phyloP scores from a whole-genome alignment of 2,329 filamentous ascomycete genomes.

The Oidium heveae region DNA sequence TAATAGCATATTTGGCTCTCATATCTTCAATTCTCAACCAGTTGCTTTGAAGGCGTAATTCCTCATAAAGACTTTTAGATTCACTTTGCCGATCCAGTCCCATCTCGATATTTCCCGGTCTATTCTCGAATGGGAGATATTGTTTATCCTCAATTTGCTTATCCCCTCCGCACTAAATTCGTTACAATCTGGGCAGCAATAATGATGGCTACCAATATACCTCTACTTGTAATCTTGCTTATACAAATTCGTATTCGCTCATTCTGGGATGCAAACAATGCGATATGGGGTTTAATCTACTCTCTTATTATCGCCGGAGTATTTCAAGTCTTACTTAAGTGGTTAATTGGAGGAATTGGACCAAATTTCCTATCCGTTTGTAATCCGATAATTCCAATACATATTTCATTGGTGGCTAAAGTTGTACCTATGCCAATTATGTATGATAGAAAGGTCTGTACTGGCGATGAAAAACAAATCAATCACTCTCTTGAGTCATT shows the following conservation, averaged over 20 bases:
- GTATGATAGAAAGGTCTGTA: too few species aligned
- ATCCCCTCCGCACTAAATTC: conserved; percentile 43
- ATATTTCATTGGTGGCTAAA: too few species aligned
- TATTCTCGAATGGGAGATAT: conserved; percentile 40
- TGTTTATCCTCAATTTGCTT: conserved; percentile 45
- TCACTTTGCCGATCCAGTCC: conserved; percentile 38
- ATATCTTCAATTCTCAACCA: too few species aligned
- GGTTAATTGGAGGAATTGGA: conserved; percentile 46
- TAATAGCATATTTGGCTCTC: too few species aligned
- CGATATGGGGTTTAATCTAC: conserved; percentile 42
- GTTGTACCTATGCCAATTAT: too few species aligned
- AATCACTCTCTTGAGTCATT: too few species aligned
- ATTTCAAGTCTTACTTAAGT: conserved; percentile 55
- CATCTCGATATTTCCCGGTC: conserved; percentile 43
- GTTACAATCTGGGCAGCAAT: conserved; percentile 47
- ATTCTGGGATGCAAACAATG: conserved; percentile 50
- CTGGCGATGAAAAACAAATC: too few species aligned
- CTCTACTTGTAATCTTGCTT: conserved; percentile 36
- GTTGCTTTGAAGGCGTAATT: too few species aligned
- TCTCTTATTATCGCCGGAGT: conserved; percentile 44
- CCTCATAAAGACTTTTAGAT: conserved; percentile 21
- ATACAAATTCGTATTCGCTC: conserved; percentile 42
- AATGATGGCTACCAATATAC: conserved; percentile 35
- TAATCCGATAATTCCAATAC: too few species aligned
- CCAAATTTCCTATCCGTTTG: conserved; percentile 49